phyloP scores from a whole-genome alignment of 257 asterid genomes.

The Solanum habrochaites region DNA sequence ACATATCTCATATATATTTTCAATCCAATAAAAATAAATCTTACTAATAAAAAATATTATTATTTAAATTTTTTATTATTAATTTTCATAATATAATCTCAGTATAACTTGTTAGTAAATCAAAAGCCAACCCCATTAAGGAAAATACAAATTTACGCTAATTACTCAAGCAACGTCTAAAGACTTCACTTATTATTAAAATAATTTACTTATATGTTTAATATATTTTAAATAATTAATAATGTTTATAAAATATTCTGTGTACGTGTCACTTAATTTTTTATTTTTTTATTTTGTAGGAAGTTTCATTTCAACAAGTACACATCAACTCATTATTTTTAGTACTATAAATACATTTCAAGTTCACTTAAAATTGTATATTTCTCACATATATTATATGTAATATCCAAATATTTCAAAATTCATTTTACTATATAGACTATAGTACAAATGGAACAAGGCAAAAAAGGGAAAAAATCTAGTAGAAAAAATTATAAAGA shows the following conservation, averaged over 20 bases:
- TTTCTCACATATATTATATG: background rate
- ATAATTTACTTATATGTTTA: no score
- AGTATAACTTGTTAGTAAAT: background rate
- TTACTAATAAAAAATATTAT: background rate
- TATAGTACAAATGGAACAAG: background rate
- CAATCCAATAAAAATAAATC: background rate
- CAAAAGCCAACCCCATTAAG: background rate
- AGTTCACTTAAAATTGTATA: background rate
- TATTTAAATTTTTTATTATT: background rate
- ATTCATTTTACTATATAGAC: background rate
- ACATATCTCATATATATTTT: background rate
- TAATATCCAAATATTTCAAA: background rate
- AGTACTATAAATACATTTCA: background rate
- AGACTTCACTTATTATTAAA: background rate
- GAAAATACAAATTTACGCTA: background rate
- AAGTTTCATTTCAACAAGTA: background rate
- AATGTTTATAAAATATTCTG: background rate
- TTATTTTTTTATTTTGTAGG: background rate
- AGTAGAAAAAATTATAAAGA: background rate
- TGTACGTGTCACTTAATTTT: background rate
- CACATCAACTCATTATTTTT: background rate
- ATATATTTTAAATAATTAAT: no score
- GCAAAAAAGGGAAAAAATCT: background rate
- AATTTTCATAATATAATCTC: background rate
- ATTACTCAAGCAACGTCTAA: background rate